A percentile compares a stretch with the other conserved stretches of the same genome.
Evolutionary conservation across 352 stramenopile genomes (phyloP).

Genomic region (Phytophthora quininea): DNA sequence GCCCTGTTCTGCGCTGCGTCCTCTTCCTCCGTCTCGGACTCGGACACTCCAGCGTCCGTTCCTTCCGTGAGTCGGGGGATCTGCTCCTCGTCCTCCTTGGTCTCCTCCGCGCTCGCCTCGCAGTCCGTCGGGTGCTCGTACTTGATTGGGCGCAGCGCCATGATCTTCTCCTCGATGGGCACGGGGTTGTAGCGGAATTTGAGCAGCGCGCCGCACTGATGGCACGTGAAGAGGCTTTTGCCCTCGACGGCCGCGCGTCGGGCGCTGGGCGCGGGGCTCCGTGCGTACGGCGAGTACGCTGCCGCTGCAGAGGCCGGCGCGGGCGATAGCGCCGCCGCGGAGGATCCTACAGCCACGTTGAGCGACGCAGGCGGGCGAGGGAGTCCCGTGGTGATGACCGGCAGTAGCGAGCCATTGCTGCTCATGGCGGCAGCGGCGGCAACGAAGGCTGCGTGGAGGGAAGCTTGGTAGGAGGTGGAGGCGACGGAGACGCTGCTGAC

Average conservation of each 20-base stretch:
- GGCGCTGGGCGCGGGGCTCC: slow-evolving; percentile 19
- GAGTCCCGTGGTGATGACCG: slow-evolving; percentile 32
- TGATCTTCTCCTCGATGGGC: slow-evolving; percentile 76
- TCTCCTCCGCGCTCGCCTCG: slow-evolving; percentile 12
- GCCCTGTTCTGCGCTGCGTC: slow-evolving; percentile 20
- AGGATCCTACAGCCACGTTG: slow-evolving; percentile 6
- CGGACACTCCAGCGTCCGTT: slow-evolving; percentile 35
- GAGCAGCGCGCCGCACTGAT: slow-evolving; percentile 71
- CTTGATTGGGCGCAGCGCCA: slow-evolving; percentile 44
- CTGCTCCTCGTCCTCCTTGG: slow-evolving; percentile 32
- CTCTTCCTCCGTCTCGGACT: slow-evolving; percentile 44
- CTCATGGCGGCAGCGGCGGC: slow-evolving; percentile 16
- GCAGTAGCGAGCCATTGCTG: slow-evolving; percentile 30
- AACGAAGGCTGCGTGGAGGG: neutral
- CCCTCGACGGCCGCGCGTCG: slow-evolving; percentile 64
- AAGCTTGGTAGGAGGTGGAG: neutral
- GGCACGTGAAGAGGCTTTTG: slow-evolving; percentile 81
- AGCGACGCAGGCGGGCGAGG: slow-evolving; percentile 27
- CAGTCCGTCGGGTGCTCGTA: slow-evolving; percentile 42
- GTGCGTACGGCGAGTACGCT: slow-evolving; percentile 37
- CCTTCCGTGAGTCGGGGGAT: slow-evolving; percentile 37
- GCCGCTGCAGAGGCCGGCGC: slow-evolving; percentile 26
- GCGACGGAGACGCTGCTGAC: neutral
- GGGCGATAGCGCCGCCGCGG: slow-evolving; percentile 9
- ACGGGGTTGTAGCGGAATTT: slow-evolving; percentile 68